Evolutionary conservation across 1,284 basidiomycete genomes (phyloP), one percentile per base, ranked within the genome.

Genomic region (Apiotrichum montevideense): DNA sequence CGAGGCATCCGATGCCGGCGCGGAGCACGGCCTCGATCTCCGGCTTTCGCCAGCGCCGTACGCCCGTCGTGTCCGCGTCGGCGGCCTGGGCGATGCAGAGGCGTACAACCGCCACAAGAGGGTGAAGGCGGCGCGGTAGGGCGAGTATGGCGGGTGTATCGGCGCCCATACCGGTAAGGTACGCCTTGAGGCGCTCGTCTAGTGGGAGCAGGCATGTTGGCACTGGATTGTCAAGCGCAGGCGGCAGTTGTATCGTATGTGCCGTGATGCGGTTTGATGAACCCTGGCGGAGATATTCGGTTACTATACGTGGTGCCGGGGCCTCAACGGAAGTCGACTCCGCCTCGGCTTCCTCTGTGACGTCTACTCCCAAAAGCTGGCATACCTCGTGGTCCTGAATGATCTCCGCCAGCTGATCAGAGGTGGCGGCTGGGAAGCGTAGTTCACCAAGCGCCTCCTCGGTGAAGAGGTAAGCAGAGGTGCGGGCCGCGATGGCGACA

Each of bases 231-330:
- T 29, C 33, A 7, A 37, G 41, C 13, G 8, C 42, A 7, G 51
- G 14, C 5, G 59, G 66, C 5, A 80, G 68, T 13, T 77, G 77
- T 5, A 52, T 37, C 15, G 39, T 9, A 14, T 45, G 77, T n/a
- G 78, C 76, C 59, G 86, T 84, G 21, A 82, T 69, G 3, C 82
- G 82, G 55, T 87, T 78, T 39, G 86, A 80, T 2, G 83, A 82
- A 4, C 88, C 87, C 34, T 85, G 83, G 14, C 90, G 84, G 42
- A 87, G 68, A 62, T 88, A 87, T 66, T 92, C 89, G 1, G 75
- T 80, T 9, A 91, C 76, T 1, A 73, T 68, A 45, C 80, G 81
- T 6, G 76, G 72, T 14, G 57, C 34, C 47, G 45, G 9, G 59
- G 7, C 3, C 13, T 48, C 15, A 3, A 14, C 11, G 6, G 15